Conservation (phyloP, 371 early-diverging fungal genomes). For the Mortierella sp. region DNA sequence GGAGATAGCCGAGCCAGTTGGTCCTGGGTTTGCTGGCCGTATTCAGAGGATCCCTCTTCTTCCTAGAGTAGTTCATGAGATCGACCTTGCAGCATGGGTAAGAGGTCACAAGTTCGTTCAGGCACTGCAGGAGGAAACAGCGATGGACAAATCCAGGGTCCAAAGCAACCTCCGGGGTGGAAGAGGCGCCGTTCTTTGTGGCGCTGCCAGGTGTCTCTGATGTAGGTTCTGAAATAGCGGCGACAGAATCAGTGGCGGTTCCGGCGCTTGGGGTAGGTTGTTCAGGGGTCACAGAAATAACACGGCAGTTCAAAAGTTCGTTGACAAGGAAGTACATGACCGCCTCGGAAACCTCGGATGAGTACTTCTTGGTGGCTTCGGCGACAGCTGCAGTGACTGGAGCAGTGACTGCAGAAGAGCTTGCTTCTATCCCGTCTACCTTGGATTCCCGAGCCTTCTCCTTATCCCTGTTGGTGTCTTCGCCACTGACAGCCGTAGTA, state of each 20-base stretch:
- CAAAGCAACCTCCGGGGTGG: conserved; percentile 28
- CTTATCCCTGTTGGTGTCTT: conserved; percentile 35
- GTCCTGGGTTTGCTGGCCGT: conserved; percentile 44
- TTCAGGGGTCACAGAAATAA: conserved; percentile 6
- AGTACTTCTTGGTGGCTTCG: conserved; percentile 49
- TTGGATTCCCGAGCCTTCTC: conserved; percentile 10
- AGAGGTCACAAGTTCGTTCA: conserved; percentile 87
- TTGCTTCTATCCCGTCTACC: not conserved
- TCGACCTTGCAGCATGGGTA: conserved; percentile 89
- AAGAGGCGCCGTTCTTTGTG: conserved; percentile 22
- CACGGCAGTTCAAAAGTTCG: conserved; percentile 59
- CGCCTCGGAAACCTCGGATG: conserved; percentile 60
- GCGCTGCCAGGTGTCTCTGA: not conserved
- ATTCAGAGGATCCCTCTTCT: conserved; percentile 57
- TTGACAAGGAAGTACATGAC: conserved; percentile 62
- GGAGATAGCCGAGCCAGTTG: conserved; percentile 63
- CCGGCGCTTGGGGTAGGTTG: not conserved
- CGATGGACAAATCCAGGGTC: conserved; percentile 72
- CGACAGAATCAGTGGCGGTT: not conserved
- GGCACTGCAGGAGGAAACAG: conserved; percentile 87
- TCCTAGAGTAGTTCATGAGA: conserved; percentile 74
- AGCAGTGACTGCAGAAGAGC: conserved; percentile 14
- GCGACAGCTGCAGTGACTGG: conserved; percentile 11
- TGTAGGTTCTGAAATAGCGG: not conserved
- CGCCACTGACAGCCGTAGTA: conserved; percentile 11